Evolutionary conservation across 1,284 basidiomycete species (phyloP).

Genomic region (Stygiomarasmius scandens): DNA sequence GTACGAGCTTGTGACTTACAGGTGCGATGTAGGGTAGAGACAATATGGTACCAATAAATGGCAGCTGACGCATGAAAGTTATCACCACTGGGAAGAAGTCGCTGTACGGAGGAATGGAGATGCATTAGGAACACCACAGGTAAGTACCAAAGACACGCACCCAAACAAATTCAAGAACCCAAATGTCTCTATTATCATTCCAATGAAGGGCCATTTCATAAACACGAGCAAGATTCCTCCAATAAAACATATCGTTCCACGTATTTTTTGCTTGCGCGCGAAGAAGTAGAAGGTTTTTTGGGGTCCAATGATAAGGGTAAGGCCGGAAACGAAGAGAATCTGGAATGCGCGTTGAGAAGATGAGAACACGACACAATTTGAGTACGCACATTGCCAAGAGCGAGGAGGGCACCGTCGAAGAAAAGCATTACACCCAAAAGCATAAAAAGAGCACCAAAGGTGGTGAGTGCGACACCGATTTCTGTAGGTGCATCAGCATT

Average conservation of each 20-base stretch:
- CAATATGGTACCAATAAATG: constrained; percentile 87
- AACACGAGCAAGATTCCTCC: constrained; percentile 90
- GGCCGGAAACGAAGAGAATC: constrained; percentile 90
- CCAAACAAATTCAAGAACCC: constrained; percentile 98
- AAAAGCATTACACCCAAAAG: constrained; percentile 93
- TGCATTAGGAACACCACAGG: constrained; percentile 5
- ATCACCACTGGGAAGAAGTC: constrained; percentile 99
- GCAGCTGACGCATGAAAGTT: constrained; percentile 93
- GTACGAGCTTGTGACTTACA: constrained; percentile 44
- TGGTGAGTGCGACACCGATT: constrained; percentile 95
- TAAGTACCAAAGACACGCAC: constrained; percentile 50
- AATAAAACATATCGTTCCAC: constrained; percentile 92
- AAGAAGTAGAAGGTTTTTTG: constrained; percentile 99
- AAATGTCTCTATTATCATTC: constrained; percentile 92
- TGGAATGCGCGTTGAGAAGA: constrained; percentile 32
- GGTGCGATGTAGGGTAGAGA: constrained; percentile 83
- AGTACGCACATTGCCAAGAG: constrained; percentile 84
- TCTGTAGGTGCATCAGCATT: constrained; percentile 49
- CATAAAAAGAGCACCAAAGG: constrained; percentile 97
- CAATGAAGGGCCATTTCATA: constrained; percentile 90
- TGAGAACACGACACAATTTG: background rate
- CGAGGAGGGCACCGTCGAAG: constrained; percentile 96
- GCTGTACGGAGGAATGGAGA: constrained; percentile 45
- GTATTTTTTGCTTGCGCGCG: constrained; percentile 92
- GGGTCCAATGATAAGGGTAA: constrained; percentile 94